Percentiles rank a stretch among this genome's conserved stretches.
These are phyloP conservation scores for Colletotrichum sp. DNA, from an alignment of 2,329 filamentous ascomycete species.

Conservation along the genomic window DNA sequence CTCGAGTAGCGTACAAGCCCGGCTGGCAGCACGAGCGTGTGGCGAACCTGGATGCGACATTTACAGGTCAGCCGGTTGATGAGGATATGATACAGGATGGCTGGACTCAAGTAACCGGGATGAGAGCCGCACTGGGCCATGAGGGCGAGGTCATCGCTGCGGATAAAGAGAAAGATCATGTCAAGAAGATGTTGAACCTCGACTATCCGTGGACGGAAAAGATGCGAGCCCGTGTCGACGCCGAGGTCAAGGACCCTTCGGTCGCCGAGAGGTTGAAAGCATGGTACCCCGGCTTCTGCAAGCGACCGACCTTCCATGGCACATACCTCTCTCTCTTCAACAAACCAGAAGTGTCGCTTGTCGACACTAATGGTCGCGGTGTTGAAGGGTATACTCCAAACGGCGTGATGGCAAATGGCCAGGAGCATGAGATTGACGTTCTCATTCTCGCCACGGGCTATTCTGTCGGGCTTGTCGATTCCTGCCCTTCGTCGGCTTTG, in stretches of 20 bases:
- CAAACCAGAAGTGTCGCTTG: neutral
- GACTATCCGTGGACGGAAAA: neutral
- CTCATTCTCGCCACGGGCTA: neutral
- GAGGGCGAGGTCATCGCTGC: neutral
- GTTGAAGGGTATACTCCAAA: neutral
- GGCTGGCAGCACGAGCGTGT: slow-evolving; percentile 52
- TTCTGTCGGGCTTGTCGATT: neutral
- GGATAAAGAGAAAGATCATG: neutral
- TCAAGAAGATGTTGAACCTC: neutral
- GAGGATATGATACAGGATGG: neutral
- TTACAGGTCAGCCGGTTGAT: neutral
- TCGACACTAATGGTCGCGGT: neutral
- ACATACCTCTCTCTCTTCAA: neutral
- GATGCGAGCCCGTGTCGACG: neutral
- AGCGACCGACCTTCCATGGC: neutral
- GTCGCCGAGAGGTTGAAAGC: neutral
- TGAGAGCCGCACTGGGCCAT: neutral
- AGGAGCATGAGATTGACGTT: neutral
- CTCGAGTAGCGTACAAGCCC: slow-evolving; percentile 32
- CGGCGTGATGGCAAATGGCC: neutral
- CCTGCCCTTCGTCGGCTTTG: neutral
- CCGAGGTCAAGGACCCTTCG: neutral
- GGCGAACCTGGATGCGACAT: neutral
- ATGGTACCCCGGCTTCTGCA: neutral
- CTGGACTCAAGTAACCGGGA: neutral